A percentile compares a stretch with the other conserved stretches of the same genome.
phyloP scores from a whole-genome alignment of 768 basidiomycete genomes.

The Lyophyllum semitale region DNA sequence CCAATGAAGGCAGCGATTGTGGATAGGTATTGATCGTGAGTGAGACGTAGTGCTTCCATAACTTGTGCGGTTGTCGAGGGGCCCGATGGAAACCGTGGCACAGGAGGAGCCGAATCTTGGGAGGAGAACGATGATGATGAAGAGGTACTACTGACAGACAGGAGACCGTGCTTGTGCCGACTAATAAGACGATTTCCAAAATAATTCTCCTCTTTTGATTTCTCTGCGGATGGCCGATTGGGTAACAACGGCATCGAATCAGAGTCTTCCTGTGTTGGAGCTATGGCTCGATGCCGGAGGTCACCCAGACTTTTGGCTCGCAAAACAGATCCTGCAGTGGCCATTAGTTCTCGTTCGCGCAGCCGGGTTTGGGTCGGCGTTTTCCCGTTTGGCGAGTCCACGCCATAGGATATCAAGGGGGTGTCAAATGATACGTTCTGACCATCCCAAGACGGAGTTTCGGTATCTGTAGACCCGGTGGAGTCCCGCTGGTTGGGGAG shows the following conservation, averaged over 20 bases:
- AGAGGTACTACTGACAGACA: conserved; percentile 71
- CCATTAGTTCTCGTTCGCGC: conserved; percentile 21
- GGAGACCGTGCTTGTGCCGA: conserved; percentile 43
- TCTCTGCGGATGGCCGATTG: conserved; percentile 21
- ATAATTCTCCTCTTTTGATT: conserved; percentile 15
- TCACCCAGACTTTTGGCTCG: conserved; percentile 59
- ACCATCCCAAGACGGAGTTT: conserved; percentile 29
- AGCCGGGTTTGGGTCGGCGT: conserved; percentile 37
- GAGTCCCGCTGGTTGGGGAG: conserved; percentile 54
- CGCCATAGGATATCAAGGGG: conserved; percentile 24
- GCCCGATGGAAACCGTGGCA: conserved; percentile 70
- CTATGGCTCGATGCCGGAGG: conserved; percentile 32
- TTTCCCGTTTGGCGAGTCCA: conserved; percentile 29
- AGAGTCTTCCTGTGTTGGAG: conserved; percentile 34
- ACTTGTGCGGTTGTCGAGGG: conserved; percentile 70
- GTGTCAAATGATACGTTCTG: conserved; percentile 31
- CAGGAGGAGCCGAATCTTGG: conserved; percentile 51
- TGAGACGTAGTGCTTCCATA: conserved; percentile 74
- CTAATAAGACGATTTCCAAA: conserved; percentile 32
- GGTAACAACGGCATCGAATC: conserved; percentile 38
- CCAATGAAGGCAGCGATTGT: conserved; percentile 98
- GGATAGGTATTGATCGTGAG: conserved; percentile 89
- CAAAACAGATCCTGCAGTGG: conserved; percentile 31
- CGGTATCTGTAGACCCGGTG: conserved; percentile 29
- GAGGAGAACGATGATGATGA: conserved; percentile 74